Evolutionary conservation across 1,139 yeast genomes (phyloP), one percentile per base, ranked within the genome.

Genomic region (Meyerozyma elateridarum): DNA sequence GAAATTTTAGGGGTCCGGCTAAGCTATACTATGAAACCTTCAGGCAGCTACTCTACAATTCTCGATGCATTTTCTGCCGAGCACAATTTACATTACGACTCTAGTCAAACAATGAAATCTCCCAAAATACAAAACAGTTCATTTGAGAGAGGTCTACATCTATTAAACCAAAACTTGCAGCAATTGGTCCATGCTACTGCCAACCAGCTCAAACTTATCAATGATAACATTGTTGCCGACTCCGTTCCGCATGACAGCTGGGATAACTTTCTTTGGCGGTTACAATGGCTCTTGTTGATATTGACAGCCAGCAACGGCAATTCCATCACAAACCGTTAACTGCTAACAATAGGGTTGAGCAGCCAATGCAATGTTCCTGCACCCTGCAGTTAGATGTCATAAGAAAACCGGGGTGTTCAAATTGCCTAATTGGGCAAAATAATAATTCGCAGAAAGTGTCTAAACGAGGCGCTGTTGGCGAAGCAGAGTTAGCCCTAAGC

Each of bases 221-320:
- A 39, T 18, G 24, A 30, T 25, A 33, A 36, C 31, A 33, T 32
- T 22, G 20, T 39, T 36, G 32, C 42, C 34, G 43, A 48, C 35
- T 51, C 49, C 28, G 49, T 65, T 8, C 73, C 73, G 1, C 41
- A 52, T 3, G 73, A 68, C 32, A 61, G 69, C 39, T 41, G 55
- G 13, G 73, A 66, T 42, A 65, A 66, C 37, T 54, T 66, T 30
- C 46, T 66, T 37, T 68, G 74, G 74, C 63, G 56, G 33, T 41
- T 68, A 21, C 61, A 66, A 35, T 67, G 61, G 37, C 38, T 67
- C 20, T 37, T 61, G 14, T 45, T 68, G 25, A 63, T 56, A 35
- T 44, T 67, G 29, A 65, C 71, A 3, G 71, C 61, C 9, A 13
- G 9, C n/a, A 15, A 8, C 12, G 27, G 13, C n/a, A 14, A 8